Evolutionary conservation across 2,329 filamentous ascomycete genomes (phyloP), one percentile per base, ranked within the genome.

Genomic region (Macrophomina pseudophaseolina): DNA sequence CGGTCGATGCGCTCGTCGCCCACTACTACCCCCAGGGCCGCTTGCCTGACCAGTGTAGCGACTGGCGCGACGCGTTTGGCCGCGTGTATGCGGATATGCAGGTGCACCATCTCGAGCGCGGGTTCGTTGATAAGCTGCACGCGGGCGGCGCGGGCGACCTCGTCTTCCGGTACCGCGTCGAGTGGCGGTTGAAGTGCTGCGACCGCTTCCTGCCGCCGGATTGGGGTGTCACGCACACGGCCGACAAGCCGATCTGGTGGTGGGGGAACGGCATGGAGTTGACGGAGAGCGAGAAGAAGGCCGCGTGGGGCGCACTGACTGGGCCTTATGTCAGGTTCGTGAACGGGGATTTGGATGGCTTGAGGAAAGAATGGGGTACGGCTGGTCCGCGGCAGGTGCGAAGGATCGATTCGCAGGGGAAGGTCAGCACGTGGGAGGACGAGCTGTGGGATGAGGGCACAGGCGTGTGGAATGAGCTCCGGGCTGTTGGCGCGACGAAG

Each of bases 81-180:
- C 77, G 76, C 14, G 77, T 87, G 5, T 87, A 87, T 69, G 85
- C 85, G 3, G 83, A 86, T 64, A 82, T 86, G 68, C 85, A 87
- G 71, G 82, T 87, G 8, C 81, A 87, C 70, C 75, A 77, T 18
- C 80, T 86, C 16, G 80, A 85, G 72, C 81, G 85, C 6, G 85
- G 85, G 0, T 81, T 87, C 66, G 76, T 82, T 5, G 74, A 81
- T 42, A 78, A 79, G 0, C 75, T 88, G 1, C 78, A 77, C 3
- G 82, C 81, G 0, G 79, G 81, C 0, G 82, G 79, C 4, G 74
- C 79, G 58, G 59, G 30, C 18, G 52, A 56, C 2, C 32, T 64
- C 14, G 69, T 87, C 0, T 77, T 83, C 51, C 76, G 86, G 2
- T 87, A 88, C 69, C 79, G 85, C 1, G 82, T 87, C 66, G 83